Evolutionary conservation across 2,329 filamentous ascomycete genomes (phyloP), one percentile per base, ranked within the genome.

Genomic region (Fusarium sp.): DNA sequence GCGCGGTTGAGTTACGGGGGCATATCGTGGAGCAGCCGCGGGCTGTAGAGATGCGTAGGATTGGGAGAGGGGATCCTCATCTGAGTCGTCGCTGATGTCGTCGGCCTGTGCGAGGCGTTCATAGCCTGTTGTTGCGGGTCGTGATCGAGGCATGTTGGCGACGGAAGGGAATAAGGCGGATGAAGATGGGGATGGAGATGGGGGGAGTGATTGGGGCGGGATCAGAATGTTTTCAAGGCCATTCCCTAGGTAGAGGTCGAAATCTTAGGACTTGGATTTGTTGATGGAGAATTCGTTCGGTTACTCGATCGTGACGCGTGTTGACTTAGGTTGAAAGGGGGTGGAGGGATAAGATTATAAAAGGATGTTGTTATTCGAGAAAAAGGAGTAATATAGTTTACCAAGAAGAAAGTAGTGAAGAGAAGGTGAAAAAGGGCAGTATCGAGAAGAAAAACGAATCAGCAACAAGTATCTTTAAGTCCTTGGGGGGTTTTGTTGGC

Each of bases 61-160:
- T 55, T 87, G 84, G 73, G 85, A 85, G 69, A 90, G 84, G 70
- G 88, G 85, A 66, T 91, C 90, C 51, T 90, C 87, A 72, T 94
- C 91, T 61, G 91, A 93, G 65, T 92, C 90, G 79, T 93, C 91
- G 81, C 91, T 92, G 78, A 92, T 87, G 76, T 92, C 90, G 80
- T 95, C 93, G 76, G 93, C 93, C 83, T 96, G 94, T 72, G 93
- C 92, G 66, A 96, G 91, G 80, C 93, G 93, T 83, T 94, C 93
- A 84, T 96, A 96, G 82, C 94, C 94, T 73, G 94, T 95, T 48
- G 92, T 93, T 66, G 92, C 88, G 70, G 92, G 93, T 66, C 92
- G 89, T 72, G 85, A 86, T 81, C 89, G 90, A 78, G 92, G 88
- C 92, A 94, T 94, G 73, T 56, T 70, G 63, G 62, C 33, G 44